Evolutionary conservation across 345 rosid genomes (phyloP).

Genomic region (Geranium brycei): DNA sequence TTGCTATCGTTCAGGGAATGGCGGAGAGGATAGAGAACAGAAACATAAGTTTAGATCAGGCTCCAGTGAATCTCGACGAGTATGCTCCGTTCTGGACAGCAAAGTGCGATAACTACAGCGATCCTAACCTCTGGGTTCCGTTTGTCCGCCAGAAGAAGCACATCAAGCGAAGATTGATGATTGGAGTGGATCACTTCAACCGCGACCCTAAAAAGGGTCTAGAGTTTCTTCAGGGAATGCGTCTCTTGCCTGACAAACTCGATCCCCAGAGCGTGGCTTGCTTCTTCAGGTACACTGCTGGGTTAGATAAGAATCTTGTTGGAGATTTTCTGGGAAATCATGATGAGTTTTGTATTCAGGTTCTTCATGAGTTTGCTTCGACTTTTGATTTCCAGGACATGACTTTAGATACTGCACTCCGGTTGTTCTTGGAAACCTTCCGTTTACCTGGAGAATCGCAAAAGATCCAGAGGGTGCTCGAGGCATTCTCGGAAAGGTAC

Average conservation of each 20-base stretch:
- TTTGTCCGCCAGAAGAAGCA: slow-evolving; percentile 84
- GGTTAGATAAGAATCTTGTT: slow-evolving; percentile 94
- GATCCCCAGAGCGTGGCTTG: slow-evolving; percentile 99
- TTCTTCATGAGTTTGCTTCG: slow-evolving; percentile 97
- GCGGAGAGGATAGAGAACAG: slow-evolving; percentile 95
- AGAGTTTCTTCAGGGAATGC: slow-evolving; percentile 96
- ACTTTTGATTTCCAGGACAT: slow-evolving; percentile 96
- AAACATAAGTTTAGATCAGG: slow-evolving; percentile 47
- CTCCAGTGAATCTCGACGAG: slow-evolving; percentile 66
- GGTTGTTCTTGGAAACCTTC: slow-evolving; percentile 87
- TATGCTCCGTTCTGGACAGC: slow-evolving; percentile 98
- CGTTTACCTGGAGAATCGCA: slow-evolving; percentile 97
- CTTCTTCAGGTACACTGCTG: slow-evolving; percentile 94
- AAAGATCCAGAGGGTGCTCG: slow-evolving; percentile 94
- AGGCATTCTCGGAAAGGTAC: slow-evolving; percentile 95
- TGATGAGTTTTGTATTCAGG: slow-evolving; percentile 95
- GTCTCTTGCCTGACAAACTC: slow-evolving; percentile 94
- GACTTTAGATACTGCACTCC: slow-evolving; percentile 89
- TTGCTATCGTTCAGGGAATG: slow-evolving; percentile 96
- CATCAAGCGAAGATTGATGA: slow-evolving; percentile 92
- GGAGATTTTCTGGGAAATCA: slow-evolving; percentile 99
- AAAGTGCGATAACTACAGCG: slow-evolving; percentile 72
- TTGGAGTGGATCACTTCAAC: slow-evolving; percentile 99
- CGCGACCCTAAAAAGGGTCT: slow-evolving; percentile 98
- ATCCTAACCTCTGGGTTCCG: slow-evolving; percentile 82